A percentile compares a stretch with the other conserved stretches of the same genome.
Conservation (phyloP, 306 rosid genomes). For the Canavalia gladiata region DNA sequence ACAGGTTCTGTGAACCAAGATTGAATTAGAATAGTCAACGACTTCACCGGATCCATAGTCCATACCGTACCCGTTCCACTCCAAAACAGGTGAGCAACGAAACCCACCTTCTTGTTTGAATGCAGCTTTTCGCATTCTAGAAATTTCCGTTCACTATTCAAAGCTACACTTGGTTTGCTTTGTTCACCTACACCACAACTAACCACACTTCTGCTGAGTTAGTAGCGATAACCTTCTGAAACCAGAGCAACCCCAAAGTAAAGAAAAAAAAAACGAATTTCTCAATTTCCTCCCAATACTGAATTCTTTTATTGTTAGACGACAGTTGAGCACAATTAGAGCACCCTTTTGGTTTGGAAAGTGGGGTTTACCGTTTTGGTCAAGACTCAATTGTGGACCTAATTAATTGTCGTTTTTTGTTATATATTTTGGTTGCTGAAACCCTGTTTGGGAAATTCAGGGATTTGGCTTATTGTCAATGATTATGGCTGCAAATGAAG, state of each 20-base stretch:
- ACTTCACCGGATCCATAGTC: not conserved
- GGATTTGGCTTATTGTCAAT: constrained; percentile 28
- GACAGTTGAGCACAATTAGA: not conserved
- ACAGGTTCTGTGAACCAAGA: not conserved
- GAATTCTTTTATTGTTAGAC: not conserved
- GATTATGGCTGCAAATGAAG: constrained; percentile 66
- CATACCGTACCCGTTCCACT: not conserved
- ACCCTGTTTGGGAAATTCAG: constrained; percentile 15
- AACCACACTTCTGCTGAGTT: not conserved
- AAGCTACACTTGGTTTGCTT: not conserved
- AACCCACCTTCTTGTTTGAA: not conserved
- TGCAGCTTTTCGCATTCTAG: not conserved
- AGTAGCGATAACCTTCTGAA: not conserved
- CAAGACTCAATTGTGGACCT: constrained; percentile 6
- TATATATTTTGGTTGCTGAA: constrained; percentile 23
- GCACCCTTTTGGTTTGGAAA: not conserved
- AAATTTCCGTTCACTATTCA: not conserved
- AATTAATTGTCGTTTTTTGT: constrained; percentile 24
- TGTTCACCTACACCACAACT: not conserved
- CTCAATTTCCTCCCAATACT: not conserved
- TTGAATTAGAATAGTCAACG: constrained; percentile 6
- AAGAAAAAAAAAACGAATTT: not conserved
- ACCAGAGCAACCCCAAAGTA: too few relatives aligned
- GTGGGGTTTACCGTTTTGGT: not conserved
- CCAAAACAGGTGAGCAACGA: not conserved